Base-by-base conservation (phyloP, 1,284 basidiomycete genomes). In the Pseudozyma sp. region DNA sequence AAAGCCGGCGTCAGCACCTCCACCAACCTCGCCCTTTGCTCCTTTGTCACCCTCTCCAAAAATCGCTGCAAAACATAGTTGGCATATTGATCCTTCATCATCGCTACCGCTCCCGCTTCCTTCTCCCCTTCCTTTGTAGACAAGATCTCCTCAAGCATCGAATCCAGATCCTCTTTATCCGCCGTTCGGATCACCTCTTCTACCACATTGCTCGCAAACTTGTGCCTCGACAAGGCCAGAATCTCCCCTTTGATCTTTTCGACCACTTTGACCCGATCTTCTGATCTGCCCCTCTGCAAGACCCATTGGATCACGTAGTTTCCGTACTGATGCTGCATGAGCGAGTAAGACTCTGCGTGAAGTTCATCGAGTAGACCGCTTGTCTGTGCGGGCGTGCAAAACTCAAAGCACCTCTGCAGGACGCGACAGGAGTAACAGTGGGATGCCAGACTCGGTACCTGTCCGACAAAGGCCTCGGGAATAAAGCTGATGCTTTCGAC, bases 261-360 rank as follows among this genome's bases (percentile, higher is more conserved):
- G 62, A 97, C 88, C 51, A 97, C 90, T 61, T 89, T 86, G 8
- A 87, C 87, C 53, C 90, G 89, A 84, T 98, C 95, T 10, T 89
- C 87, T 3, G 87, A 86, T 67, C 88, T 88, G 1, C 94, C 94
- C 59, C 92, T 89, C 79, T 94, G 92, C 49, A 99, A 88, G 59
- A 98, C 90, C 86, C 94, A 97, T 86, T 99, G 97, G 54, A 97
- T 90, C 42, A 97, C 95, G 85, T 97, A 97, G 85, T 97, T 96
- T 9, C 86, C 86, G 58, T 86, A 87, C 75, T 86, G 86, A 59
- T 87, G 86, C 70, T 86, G 82, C 84, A 86, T 86, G 54, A 81
- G 67, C 9, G 38, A 39, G 52, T 74, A 54, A 57, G 90, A 88
- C 73, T 91, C 89, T 50, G 89, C 88, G 83, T 93, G 92, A 69